These are phyloP conservation scores for Talaromyces sp. DNA, from an alignment of 2,329 filamentous ascomycete genomes.

Conservation along the genomic window DNA sequence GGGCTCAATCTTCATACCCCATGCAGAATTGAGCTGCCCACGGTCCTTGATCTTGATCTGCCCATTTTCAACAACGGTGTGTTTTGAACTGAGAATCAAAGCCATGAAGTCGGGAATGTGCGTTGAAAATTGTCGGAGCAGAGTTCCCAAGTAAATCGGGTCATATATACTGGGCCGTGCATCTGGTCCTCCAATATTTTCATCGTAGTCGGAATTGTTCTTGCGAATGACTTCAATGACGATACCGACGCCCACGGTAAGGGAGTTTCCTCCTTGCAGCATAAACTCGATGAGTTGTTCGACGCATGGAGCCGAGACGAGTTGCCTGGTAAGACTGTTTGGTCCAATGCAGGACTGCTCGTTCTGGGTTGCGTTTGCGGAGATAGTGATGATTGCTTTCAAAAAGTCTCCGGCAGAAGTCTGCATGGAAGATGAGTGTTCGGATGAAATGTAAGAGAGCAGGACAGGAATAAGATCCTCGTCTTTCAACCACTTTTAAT, in stretches of 20 bases:
- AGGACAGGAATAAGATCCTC: slow-evolving; percentile 84
- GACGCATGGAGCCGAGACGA: slow-evolving; percentile 83
- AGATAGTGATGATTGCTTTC: slow-evolving; percentile 98
- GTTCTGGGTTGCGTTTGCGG: slow-evolving; percentile 94
- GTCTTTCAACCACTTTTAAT: slow-evolving; percentile 76
- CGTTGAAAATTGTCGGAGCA: slow-evolving; percentile 83
- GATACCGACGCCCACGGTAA: slow-evolving; percentile 95
- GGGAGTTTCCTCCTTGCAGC: slow-evolving; percentile 86
- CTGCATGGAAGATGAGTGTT: slow-evolving; percentile 85
- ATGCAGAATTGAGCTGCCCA: slow-evolving; percentile 77
- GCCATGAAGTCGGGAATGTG: slow-evolving; percentile 93
- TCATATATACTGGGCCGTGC: slow-evolving; percentile 79
- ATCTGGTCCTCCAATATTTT: slow-evolving; percentile 77
- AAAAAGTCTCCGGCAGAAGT: slow-evolving; percentile 96
- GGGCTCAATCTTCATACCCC: slow-evolving; percentile 86
- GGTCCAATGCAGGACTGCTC: slow-evolving; percentile 98
- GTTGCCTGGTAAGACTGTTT: slow-evolving; percentile 90
- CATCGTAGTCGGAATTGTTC: slow-evolving; percentile 99
- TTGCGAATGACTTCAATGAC: slow-evolving; percentile 98
- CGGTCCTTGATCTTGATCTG: slow-evolving; percentile 63
- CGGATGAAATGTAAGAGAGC: slow-evolving; percentile 78
- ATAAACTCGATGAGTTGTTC: slow-evolving; percentile 84
- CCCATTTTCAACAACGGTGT: slow-evolving; percentile 56
- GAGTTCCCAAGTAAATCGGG: slow-evolving; percentile 89
- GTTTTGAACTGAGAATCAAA: slow-evolving; percentile 72